phyloP scores from a whole-genome alignment of 2,329 filamentous ascomycete species.

The Ceratocystis cacaofunesta region DNA sequence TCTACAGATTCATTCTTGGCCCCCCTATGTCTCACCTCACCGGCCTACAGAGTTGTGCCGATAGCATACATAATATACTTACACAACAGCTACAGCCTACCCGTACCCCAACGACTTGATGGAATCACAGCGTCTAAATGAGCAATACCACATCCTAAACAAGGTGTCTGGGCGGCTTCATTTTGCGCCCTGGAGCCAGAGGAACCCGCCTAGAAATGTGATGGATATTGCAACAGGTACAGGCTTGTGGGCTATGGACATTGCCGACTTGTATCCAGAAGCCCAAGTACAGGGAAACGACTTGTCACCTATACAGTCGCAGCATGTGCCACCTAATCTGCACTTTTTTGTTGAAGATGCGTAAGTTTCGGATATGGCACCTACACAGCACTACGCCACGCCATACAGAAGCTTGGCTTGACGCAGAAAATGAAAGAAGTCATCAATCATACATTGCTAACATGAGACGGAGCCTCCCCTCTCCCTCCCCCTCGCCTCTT shows the following conservation, averaged over 20 bases:
- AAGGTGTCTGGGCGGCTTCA: slow-evolving; percentile 28
- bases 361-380: slow-evolving; percentile 21
- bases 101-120: slow-evolving; percentile 31
- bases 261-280: slow-evolving; percentile 46
- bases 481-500: background rate
- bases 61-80: background rate
- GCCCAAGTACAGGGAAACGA: slow-evolving; percentile 48
- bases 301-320: slow-evolving; percentile 52
- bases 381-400: background rate
- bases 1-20: background rate
- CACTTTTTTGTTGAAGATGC: slow-evolving; percentile 59
- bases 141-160: slow-evolving; percentile 28
- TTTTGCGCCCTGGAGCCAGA: slow-evolving; percentile 29
- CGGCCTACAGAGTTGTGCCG: background rate
- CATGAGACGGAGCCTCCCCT: background rate
- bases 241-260: slow-evolving; percentile 50
- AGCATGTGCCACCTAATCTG: slow-evolving; percentile 54
- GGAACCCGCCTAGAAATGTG: slow-evolving; percentile 25
- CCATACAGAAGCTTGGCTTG: no score
- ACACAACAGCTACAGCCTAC: slow-evolving; percentile 26
- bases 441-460: background rate
- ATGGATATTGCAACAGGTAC: slow-evolving; percentile 33
- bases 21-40: background rate
- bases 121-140: slow-evolving; percentile 29
- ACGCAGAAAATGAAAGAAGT: no score